Conservation (phyloP, 2,329 filamentous ascomycete species). For the Calonectria honghensis region DNA sequence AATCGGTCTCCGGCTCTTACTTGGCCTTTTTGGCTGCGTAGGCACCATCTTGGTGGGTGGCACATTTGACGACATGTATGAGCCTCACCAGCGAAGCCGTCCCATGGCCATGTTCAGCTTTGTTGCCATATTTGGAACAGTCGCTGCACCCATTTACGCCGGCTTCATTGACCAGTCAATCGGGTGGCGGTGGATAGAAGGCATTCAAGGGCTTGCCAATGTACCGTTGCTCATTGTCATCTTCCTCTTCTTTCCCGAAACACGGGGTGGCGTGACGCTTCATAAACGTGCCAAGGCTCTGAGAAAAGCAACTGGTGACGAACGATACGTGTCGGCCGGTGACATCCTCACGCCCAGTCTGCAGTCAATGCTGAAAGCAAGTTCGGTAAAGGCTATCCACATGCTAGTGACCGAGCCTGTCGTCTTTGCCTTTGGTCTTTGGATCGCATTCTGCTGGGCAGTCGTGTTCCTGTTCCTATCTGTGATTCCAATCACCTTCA, state of each 20-base stretch:
- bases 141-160: conserved; percentile 4
- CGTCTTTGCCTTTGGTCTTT: conserved; percentile 51
- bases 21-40: conserved; percentile 49
- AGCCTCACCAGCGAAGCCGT: conserved; percentile 48
- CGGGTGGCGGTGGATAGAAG: conserved; percentile 12
- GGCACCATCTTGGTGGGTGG: conserved; percentile 51
- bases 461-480: conserved; percentile 52
- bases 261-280: conserved; percentile 6
- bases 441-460: conserved; percentile 53
- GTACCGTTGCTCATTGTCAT: conserved; percentile 6
- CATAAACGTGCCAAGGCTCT: conserved; percentile 13
- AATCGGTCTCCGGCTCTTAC: not conserved
- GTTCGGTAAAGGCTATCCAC: conserved; percentile 42
- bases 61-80: conserved; percentile 53
- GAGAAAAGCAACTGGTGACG: conserved; percentile 3
- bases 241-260: conserved; percentile 12
- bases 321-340: conserved; percentile 1
- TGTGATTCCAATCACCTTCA: conserved; percentile 40
- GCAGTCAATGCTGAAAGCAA: conserved; percentile 6
- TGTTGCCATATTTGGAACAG: conserved; percentile 49
- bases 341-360: conserved; percentile 14
- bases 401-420: conserved; percentile 52
- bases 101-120: conserved; percentile 53
- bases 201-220: conserved; percentile 7
- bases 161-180: conserved; percentile 12